Conservation (phyloP, 306 rosid species). For the Coriaria nepalensis region DNA sequence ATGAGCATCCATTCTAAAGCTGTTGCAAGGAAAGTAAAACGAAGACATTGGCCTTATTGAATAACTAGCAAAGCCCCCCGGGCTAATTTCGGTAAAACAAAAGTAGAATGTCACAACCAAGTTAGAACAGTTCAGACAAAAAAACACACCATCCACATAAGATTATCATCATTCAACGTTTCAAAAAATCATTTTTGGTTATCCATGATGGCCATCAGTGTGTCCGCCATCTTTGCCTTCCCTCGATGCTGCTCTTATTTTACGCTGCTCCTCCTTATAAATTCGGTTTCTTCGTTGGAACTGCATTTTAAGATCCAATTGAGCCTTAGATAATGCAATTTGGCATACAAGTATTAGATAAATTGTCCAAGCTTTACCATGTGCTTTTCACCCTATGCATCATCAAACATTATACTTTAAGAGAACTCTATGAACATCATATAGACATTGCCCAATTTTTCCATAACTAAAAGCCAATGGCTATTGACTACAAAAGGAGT, state of each 20-base stretch:
- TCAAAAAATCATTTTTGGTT: conserved; percentile 20
- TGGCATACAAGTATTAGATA: no score
- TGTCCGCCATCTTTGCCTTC: conserved; percentile 47
- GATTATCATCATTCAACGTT: conserved; percentile 29
- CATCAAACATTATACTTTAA: no score
- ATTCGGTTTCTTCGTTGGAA: conserved; percentile 84
- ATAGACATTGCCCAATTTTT: no score
- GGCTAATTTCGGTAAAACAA: conserved; percentile 15
- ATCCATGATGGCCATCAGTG: conserved; percentile 36
- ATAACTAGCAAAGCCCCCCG: conserved; percentile 21
- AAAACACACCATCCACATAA: conserved; percentile 22
- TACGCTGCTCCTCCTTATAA: conserved; percentile 94
- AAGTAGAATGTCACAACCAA: conserved; percentile 25
- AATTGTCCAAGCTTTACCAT: no score
- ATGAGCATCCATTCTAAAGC: conserved; percentile 4
- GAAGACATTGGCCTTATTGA: conserved; percentile 33
- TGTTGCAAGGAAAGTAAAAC: conserved; percentile 7
- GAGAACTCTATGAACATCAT: no score
- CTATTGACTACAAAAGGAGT: no score
- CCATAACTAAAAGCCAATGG: no score
- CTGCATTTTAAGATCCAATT: conserved; percentile 14
- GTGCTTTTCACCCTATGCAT: no score
- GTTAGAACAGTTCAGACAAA: conserved; percentile 16
- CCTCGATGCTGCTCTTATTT: conserved; percentile 63
- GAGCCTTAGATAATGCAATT: no score